These are phyloP conservation scores for Cladosporium sp. DNA, from an alignment of 2,329 filamentous ascomycete species.

Conservation along the genomic window DNA sequence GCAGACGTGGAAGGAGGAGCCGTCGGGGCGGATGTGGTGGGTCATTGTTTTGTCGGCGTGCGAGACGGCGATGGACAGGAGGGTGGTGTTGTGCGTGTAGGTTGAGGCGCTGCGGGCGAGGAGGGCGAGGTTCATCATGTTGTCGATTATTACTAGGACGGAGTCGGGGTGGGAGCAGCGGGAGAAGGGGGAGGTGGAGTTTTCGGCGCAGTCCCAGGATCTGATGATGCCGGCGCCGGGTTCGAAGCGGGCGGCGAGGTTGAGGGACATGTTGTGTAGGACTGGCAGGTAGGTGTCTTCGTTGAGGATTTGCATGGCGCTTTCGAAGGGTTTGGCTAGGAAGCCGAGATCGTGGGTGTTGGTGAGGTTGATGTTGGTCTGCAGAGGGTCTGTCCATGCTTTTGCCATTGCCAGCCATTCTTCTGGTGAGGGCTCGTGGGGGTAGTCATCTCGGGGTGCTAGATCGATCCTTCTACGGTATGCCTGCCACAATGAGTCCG, in stretches of 20 bases:
- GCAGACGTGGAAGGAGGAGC: constrained; percentile 18
- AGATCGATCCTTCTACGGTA: constrained; percentile 12
- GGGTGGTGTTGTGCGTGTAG: constrained; percentile 15
- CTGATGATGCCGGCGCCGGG: constrained; percentile 16
- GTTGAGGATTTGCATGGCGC: constrained; percentile 14
- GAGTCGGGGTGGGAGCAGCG: constrained; percentile 16
- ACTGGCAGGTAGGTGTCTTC: constrained; percentile 14
- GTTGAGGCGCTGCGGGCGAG: constrained; percentile 13
- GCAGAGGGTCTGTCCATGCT: constrained; percentile 16
- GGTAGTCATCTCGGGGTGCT: neutral
- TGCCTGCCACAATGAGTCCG: constrained; percentile 17
- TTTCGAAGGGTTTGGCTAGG: constrained; percentile 18
- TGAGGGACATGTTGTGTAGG: constrained; percentile 15
- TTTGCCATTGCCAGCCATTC: constrained; percentile 16
- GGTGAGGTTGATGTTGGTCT: constrained; percentile 16
- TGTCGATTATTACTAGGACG: constrained; percentile 19
- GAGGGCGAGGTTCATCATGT: constrained; percentile 20
- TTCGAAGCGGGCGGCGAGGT: constrained; percentile 16
- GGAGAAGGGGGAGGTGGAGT: neutral
- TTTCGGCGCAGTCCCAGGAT: constrained; percentile 17
- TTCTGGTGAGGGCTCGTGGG: constrained; percentile 4
- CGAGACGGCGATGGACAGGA: constrained; percentile 13
- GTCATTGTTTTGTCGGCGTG: constrained; percentile 17
- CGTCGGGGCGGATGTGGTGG: constrained; percentile 16
- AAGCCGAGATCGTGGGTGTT: constrained; percentile 19